Evolutionary conservation across 1,284 basidiomycete species (phyloP), one percentile per base, ranked within the genome.

Genomic region (Austroboletus novae-zelandiae): DNA sequence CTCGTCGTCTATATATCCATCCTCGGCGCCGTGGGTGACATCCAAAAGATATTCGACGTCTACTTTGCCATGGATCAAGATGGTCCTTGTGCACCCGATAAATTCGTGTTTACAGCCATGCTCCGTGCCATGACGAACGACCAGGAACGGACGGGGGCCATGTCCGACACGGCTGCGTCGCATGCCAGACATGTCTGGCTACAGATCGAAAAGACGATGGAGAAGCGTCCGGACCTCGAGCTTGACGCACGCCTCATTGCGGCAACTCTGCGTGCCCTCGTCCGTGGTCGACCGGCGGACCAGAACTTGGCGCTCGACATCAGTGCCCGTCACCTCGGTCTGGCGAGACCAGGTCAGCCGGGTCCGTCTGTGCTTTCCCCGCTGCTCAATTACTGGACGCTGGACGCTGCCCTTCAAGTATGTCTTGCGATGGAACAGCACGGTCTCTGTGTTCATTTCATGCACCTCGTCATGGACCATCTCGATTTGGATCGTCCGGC

Each of bases 171-270:
- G 13, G 47, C 50, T 34, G 73, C 75, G 17, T 71, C 75, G 18
- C 83, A 87, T 54, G 86, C 83, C 9, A 83, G 78, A 59, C 71
- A 86, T 20, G 63, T 91, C 20, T 91, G 88, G 89, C 72, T 69
- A 10, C 77, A 81, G 57, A 73, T 85, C 63, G 59, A 77, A 52
- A 85, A 80, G 56, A 68, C 73, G 11, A 66, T 74, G 27, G 74
- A 76, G 54, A 76, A 71, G 53, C 59, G 61, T 37, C 66, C 74
- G 3, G 65, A 71, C 7, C 71, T 83, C 41, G 53, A 68, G 35
- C 61, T 85, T 17, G 84, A 89, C 59, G 71, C 76, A 3, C 70
- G 75, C 48, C 62, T 81, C 41, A 71, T 85, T 39, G 63, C 74
- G 9, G 64, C 76, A 23, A 71, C 79, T 18, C 67, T 89, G 25